These are phyloP conservation scores for Nemania sp. DNA, from an alignment of 2,329 filamentous ascomycete genomes.

Conservation along the genomic window DNA sequence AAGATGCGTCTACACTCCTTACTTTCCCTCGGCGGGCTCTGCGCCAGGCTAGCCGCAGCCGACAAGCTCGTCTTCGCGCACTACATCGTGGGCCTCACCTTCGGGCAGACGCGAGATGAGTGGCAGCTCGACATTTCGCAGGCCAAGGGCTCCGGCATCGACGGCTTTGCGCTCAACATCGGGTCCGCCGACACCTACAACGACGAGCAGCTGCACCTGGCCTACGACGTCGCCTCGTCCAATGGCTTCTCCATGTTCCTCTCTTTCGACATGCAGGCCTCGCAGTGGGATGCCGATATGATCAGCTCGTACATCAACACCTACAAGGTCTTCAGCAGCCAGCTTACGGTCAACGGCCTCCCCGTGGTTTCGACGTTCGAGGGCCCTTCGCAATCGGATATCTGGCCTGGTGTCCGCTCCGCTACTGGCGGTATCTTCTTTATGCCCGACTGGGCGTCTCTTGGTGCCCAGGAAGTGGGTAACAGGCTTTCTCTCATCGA, in stretches of 20 bases:
- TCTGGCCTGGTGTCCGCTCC: constrained; percentile 57
- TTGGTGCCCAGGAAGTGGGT: constrained; percentile 54
- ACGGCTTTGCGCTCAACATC: constrained; percentile 49
- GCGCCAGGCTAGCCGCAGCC: constrained; percentile 33
- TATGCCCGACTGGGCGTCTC: constrained; percentile 61
- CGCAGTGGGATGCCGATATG: constrained; percentile 46
- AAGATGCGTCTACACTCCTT: constrained; percentile 43
- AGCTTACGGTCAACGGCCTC: constrained; percentile 56
- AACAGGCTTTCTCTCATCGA: constrained; percentile 45
- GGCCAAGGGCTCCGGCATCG: constrained; percentile 45
- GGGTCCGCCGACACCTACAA: constrained; percentile 45
- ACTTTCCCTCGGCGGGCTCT: constrained; percentile 33
- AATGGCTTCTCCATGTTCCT: constrained; percentile 53
- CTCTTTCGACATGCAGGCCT: constrained; percentile 52
- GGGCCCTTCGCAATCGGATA: constrained; percentile 56
- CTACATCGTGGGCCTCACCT: constrained; percentile 49
- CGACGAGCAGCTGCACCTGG: constrained; percentile 47
- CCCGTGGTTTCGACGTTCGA: constrained; percentile 66
- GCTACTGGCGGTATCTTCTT: constrained; percentile 55
- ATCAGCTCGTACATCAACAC: constrained; percentile 52
- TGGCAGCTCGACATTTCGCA: constrained; percentile 48
- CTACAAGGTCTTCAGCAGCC: constrained; percentile 53
- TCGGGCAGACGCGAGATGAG: constrained; percentile 44
- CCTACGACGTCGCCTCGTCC: constrained; percentile 50
- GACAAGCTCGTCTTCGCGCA: constrained; percentile 47